Conservation (phyloP, 2,329 filamentous ascomycete species). For the Hymenoscyphus linearis region DNA sequence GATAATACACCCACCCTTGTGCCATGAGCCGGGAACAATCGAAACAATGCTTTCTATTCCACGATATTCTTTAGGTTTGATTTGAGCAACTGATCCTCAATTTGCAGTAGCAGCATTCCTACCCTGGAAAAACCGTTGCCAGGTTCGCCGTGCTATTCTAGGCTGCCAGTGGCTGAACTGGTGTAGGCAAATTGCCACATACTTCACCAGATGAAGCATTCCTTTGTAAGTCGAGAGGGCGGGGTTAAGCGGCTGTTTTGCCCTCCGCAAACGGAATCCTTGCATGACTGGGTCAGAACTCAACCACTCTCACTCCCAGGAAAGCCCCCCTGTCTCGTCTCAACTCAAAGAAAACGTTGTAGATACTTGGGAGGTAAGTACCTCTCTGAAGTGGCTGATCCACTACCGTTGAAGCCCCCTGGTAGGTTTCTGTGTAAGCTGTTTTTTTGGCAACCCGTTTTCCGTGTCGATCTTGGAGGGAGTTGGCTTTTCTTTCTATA, state of each 20-base stretch:
- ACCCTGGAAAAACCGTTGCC: constrained; percentile 4
- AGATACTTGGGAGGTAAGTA: constrained; percentile 13
- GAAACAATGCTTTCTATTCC: constrained; percentile 5
- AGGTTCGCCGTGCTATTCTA: constrained; percentile 2
- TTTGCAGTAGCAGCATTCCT: constrained; percentile 7
- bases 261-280: constrained; percentile 18
- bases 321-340: constrained; percentile 18
- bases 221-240: constrained; percentile 20
- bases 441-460: constrained; percentile 8
- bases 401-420: constrained; percentile 23
- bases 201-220: constrained; percentile 29
- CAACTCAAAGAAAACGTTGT: constrained; percentile 8
- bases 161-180: constrained; percentile 6
- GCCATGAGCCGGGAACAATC: constrained; percentile 1
- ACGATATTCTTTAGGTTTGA: constrained; percentile 1
- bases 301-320: constrained; percentile 16
- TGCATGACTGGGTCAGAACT: constrained; percentile 21
- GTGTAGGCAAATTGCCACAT: constrained; percentile 20
- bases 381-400: constrained; percentile 16
- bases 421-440: constrained; percentile 14
- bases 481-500: constrained; percentile 25
- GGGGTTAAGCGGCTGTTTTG: constrained; percentile 11
- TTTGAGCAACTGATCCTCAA: constrained; percentile 3
- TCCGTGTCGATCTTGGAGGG: constrained; percentile 4
- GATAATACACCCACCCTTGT: constrained; percentile 5